A percentile compares a stretch with the other conserved stretches of the same genome.
Evolutionary conservation across 805 yeast species (phyloP).

Genomic region (Yarrowia sp.): DNA sequence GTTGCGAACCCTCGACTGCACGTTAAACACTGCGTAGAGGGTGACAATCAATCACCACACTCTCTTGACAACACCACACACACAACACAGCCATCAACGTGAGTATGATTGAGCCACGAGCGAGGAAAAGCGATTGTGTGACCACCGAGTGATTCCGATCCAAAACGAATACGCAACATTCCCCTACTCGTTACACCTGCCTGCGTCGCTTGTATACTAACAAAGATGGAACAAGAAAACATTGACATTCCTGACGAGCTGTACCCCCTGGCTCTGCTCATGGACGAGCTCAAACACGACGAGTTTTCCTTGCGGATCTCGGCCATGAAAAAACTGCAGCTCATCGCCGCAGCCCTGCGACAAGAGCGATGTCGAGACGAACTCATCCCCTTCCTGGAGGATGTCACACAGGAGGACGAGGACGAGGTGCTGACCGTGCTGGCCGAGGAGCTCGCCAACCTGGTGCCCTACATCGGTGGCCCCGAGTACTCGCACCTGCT

Average conservation of each 20-base stretch:
- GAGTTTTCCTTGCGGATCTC: slow-evolving; percentile 91
- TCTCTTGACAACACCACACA: slow-evolving; percentile 13
- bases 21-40: neutral
- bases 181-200: neutral
- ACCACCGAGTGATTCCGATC: too few relatives aligned
- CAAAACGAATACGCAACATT: neutral
- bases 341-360: slow-evolving; percentile 94
- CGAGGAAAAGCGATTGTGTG: too few relatives aligned
- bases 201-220: neutral
- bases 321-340: slow-evolving; percentile 92
- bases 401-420: slow-evolving; percentile 79
- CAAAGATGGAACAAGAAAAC: slow-evolving; percentile 38
- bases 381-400: slow-evolving; percentile 86
- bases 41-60: slow-evolving; percentile 32
- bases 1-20: slow-evolving; percentile 33
- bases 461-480: slow-evolving; percentile 92
- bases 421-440: slow-evolving; percentile 96
- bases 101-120: slow-evolving; percentile 3
- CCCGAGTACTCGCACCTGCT: slow-evolving; percentile 63
- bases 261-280: slow-evolving; percentile 91
- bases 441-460: slow-evolving; percentile 87
- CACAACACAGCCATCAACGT: slow-evolving; percentile 30
- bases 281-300: slow-evolving; percentile 97
- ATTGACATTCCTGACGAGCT: slow-evolving; percentile 58
- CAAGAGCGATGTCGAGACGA: slow-evolving; percentile 91